These are phyloP conservation scores for Oryza glumipatula DNA, from an alignment of 176 grass and related monocot genomes.

Conservation along the genomic window DNA sequence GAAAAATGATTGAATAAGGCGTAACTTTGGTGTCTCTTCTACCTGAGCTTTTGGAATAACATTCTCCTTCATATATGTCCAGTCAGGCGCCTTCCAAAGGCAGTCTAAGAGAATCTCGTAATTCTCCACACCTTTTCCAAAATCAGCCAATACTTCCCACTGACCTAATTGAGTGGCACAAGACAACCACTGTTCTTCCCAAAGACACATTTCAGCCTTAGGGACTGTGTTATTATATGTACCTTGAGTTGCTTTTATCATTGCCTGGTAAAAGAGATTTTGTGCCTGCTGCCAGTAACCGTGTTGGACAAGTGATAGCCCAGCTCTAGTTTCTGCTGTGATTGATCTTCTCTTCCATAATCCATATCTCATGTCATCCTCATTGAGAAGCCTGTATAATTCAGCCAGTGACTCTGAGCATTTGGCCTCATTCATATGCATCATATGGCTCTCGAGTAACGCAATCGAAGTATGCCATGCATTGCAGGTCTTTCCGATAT, in stretches of 20 bases:
- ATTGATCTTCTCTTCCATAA: slow-evolving; percentile 99
- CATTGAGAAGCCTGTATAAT: slow-evolving; percentile 93
- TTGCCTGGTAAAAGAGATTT: slow-evolving; percentile 96
- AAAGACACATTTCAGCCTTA: slow-evolving; percentile 99
- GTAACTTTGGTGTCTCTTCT: slow-evolving; percentile 84
- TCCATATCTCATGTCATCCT: slow-evolving; percentile 98
- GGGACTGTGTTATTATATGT: slow-evolving; percentile 96
- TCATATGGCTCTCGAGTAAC: slow-evolving; percentile 92
- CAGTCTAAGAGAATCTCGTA: slow-evolving; percentile 93
- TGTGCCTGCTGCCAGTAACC: slow-evolving; percentile 96
- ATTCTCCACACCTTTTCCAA: slow-evolving; percentile 97
- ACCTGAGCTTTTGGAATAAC: slow-evolving; percentile 91
- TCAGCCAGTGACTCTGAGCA: slow-evolving; percentile 91
- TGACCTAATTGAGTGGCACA: slow-evolving; percentile 94
- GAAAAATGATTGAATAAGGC: slow-evolving; percentile 86
- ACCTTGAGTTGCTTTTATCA: slow-evolving; percentile 99
- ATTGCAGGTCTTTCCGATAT: slow-evolving; percentile 98
- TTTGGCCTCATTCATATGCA: slow-evolving; percentile 91
- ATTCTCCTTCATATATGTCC: slow-evolving; percentile 94
- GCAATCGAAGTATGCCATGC: slow-evolving; percentile 86
- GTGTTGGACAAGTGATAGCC: slow-evolving; percentile 93
- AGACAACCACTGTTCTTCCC: slow-evolving; percentile 96
- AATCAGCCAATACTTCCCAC: slow-evolving; percentile 97
- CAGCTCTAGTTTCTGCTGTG: slow-evolving; percentile 97
- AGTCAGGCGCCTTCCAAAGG: slow-evolving; percentile 97